Conservation (phyloP, 441 rosid species). For the Erodium trifolium region DNA sequence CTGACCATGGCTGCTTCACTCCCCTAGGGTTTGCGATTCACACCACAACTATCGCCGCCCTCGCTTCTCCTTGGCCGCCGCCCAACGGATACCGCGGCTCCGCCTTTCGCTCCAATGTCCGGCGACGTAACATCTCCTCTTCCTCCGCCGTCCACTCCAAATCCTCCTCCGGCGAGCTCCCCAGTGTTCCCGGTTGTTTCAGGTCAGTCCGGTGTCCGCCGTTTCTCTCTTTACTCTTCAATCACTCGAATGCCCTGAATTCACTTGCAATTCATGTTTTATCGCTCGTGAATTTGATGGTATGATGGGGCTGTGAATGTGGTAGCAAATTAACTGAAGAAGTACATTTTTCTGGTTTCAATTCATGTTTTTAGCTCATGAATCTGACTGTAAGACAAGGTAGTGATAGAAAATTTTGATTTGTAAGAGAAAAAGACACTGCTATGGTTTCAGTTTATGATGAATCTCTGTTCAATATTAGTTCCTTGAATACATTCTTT, state of each 20-base stretch:
- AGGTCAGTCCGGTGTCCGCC: slow-evolving; percentile 27
- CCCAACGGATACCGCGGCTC: background rate
- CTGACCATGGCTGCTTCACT: slow-evolving; percentile 16
- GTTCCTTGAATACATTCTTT: too few species aligned
- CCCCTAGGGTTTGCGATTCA: slow-evolving; percentile 38
- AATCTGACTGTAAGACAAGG: background rate
- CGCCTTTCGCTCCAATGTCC: background rate
- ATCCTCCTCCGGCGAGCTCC: slow-evolving; percentile 31
- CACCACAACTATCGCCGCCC: slow-evolving; percentile 27
- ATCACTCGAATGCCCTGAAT: background rate
- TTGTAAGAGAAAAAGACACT: background rate
- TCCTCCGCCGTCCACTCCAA: slow-evolving; percentile 31
- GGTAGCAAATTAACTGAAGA: too few species aligned
- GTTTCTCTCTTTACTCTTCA: too few species aligned
- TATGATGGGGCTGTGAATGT: too few species aligned
- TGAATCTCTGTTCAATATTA: too few species aligned
- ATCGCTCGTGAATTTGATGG: too few species aligned
- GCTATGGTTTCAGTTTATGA: background rate
- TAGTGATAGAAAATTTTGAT: background rate
- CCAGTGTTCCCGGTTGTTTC: slow-evolving; percentile 36
- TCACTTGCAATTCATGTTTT: background rate
- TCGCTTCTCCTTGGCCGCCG: slow-evolving; percentile 22
- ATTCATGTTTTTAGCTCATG: background rate
- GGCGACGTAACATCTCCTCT: slow-evolving; percentile 27
- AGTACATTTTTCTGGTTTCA: too few species aligned